Base-by-base conservation (phyloP, 441 rosid species). In the Euphorbia schlechtendalii region DNA sequence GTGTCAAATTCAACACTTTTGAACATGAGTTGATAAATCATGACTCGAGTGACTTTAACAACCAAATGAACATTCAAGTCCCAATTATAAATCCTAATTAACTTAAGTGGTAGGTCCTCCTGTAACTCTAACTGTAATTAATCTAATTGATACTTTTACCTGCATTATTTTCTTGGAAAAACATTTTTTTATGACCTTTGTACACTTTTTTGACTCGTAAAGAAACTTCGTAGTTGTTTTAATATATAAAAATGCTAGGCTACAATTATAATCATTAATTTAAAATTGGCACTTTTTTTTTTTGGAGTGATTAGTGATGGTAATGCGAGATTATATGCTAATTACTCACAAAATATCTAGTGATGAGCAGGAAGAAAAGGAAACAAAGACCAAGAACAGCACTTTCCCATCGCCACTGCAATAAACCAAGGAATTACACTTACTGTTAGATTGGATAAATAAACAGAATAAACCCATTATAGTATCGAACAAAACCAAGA, bases 341-440 rank as follows among this genome's bases (percentile, higher is more conserved):
- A 61, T 18, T 48, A 74, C 94, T 83, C 79, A 90, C 98, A 36
- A 90, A 81, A 71, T 74, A 81, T 84, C 69, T 81, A 28, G 97
- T 80, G 71, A 72, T 57, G 30, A 90, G 83, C 62, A 93, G 96
- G 75, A 88, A 93, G 83, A 90, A 79, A 52, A 93, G 89, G 76
- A 93, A 93, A 78, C 88, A 71, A 71, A 79, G 75, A 5, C 96
- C 97, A 69, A 93, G 72, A 25, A 90, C 84, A 0, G 81, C 89
- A 77, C 96, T 90, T 78, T 93, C 97, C 98, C 97, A 93, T 82
- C 95, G 77, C 97, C 98, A 93, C 98, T 93, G 85, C 75, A 63
- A 73, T 24, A 45, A 74, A 8, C 12, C 8, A 21, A 18, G 9
- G 13, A 20, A 36, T 13, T 8, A 20, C 34, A n/a, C n/a, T 43